phyloP scores from a whole-genome alignment of 306 rosid genomes.

The Ziziphus jujuba region DNA sequence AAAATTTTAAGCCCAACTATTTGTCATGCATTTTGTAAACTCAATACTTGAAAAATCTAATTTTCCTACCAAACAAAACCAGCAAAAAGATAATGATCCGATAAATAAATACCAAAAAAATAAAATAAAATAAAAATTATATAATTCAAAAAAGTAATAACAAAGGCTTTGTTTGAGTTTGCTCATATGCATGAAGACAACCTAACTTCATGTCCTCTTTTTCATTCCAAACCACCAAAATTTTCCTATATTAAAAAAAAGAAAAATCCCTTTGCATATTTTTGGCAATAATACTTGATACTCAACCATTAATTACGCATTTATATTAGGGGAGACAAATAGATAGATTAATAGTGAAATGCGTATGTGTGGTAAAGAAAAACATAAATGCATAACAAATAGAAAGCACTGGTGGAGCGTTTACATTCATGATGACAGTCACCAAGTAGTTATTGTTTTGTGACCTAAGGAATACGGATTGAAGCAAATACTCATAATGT shows the following conservation, averaged over 20 bases:
- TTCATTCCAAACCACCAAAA: too few relatives aligned
- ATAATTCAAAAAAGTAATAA: too few relatives aligned
- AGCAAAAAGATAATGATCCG: too few relatives aligned
- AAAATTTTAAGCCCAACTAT: too few relatives aligned
- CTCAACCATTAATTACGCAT: constrained; percentile 8
- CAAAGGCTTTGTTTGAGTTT: too few relatives aligned
- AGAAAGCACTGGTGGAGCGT: constrained; percentile 4
- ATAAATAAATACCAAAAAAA: too few relatives aligned
- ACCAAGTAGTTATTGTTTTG: constrained; percentile 26
- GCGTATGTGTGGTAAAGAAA: constrained; percentile 4
- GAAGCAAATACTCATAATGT: constrained; percentile 12
- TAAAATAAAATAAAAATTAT: too few relatives aligned
- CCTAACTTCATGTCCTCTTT: too few relatives aligned
- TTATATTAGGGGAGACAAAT: constrained; percentile 21
- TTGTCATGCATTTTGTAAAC: too few relatives aligned
- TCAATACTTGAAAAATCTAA: too few relatives aligned
- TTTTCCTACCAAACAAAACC: too few relatives aligned
- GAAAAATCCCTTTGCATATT: not conserved
- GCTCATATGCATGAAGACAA: too few relatives aligned
- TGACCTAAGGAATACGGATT: constrained; percentile 1
- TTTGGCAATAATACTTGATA: not conserved
- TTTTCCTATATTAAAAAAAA: not conserved
- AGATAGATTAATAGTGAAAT: constrained; percentile 7
- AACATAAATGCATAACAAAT: constrained; percentile 32
- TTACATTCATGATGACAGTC: constrained; percentile 14